Conservation (phyloP, 2,329 filamentous ascomycete species). For the Apiospora arundinis region DNA sequence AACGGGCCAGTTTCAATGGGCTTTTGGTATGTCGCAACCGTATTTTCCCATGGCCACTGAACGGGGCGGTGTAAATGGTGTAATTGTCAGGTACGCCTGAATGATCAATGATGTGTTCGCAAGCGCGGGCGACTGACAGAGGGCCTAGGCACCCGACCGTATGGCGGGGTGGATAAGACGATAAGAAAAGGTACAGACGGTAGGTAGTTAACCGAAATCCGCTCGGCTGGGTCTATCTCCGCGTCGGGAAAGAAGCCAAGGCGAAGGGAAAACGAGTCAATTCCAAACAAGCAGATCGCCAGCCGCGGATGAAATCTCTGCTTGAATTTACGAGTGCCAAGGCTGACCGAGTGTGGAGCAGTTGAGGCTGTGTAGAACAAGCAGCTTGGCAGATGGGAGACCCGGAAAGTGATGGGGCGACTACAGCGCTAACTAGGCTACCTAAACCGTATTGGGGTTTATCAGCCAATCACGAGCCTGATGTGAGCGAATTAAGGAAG, state of each 20-base stretch:
- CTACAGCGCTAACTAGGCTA: background rate
- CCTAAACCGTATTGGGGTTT: background rate
- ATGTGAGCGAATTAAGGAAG: background rate
- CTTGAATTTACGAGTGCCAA: background rate
- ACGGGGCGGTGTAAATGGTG: constrained; percentile 12
- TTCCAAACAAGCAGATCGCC: too few relatives aligned
- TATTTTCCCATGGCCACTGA: background rate
- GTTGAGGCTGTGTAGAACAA: too few relatives aligned
- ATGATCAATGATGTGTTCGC: background rate
- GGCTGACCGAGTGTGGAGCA: too few relatives aligned
- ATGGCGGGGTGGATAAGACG: background rate
- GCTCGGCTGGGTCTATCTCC: background rate
- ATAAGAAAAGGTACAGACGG: too few relatives aligned
- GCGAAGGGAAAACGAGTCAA: background rate
- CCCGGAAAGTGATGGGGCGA: background rate
- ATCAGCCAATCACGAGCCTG: background rate
- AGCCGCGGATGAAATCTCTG: too few relatives aligned
- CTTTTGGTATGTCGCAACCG: background rate
- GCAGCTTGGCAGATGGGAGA: background rate
- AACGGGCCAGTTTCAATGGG: background rate
- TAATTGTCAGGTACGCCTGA: background rate
- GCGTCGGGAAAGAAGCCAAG: background rate
- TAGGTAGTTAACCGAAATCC: too few relatives aligned
- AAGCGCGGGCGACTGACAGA: background rate
- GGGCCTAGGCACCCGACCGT: background rate